Conservation (phyloP, 768 basidiomycete species). For the Panaeolus cyanescens region DNA sequence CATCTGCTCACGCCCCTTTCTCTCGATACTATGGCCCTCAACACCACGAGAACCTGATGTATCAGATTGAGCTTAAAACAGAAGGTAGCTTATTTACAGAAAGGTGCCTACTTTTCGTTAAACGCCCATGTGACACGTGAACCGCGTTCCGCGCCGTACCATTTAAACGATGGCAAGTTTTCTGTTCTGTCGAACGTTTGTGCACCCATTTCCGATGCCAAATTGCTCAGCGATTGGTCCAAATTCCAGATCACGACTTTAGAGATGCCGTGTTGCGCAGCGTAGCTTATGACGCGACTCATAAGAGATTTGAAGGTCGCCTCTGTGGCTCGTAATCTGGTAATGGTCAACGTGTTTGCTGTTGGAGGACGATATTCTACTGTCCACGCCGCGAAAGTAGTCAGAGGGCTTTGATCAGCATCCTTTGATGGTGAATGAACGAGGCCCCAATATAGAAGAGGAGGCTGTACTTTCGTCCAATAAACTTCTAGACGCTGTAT, state of each 20-base stretch:
- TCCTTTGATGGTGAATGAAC: neutral
- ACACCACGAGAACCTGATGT: neutral
- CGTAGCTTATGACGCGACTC: neutral
- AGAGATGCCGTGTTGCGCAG: neutral
- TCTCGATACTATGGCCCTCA: too few relatives aligned
- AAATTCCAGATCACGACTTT: neutral
- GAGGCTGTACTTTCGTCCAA: conserved; percentile 16
- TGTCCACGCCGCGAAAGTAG: conserved; percentile 29
- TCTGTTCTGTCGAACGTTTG: neutral
- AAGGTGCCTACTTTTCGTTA: neutral
- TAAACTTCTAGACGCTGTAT: conserved; percentile 21
- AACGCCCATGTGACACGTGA: neutral
- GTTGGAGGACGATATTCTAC: conserved; percentile 3
- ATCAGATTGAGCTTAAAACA: neutral
- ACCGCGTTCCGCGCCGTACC: neutral
- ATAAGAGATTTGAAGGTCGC: neutral
- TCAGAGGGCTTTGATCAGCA: neutral
- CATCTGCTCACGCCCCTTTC: too few relatives aligned
- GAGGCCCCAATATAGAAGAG: conserved; percentile 17
- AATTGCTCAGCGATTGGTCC: neutral
- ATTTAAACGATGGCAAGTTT: neutral
- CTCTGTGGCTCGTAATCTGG: neutral
- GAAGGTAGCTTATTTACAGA: neutral
- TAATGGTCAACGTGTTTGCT: neutral
- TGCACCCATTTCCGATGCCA: neutral